Conservation (phyloP, 2,329 filamentous ascomycete genomes). For the Colletotrichum sp. region DNA sequence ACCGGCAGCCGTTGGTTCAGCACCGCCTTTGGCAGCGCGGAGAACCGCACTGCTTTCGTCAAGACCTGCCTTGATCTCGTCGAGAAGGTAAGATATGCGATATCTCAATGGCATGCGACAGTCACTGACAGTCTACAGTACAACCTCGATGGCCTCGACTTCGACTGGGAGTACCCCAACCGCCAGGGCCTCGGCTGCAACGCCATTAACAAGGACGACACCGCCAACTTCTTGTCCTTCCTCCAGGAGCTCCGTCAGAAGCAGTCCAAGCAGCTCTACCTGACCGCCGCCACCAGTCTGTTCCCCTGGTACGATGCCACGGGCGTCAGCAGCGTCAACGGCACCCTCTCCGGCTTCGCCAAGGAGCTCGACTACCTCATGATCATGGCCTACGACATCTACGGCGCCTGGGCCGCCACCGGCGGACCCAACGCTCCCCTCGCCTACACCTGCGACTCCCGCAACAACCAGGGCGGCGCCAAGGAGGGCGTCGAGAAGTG, state of each 20-base stretch:
- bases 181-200: slow-evolving; percentile 20
- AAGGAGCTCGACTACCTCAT: slow-evolving; percentile 14
- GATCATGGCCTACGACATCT: slow-evolving; percentile 20
- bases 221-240: slow-evolving; percentile 14
- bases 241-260: slow-evolving; percentile 17
- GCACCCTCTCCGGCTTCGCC: slow-evolving; percentile 1
- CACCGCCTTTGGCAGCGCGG: slow-evolving; percentile 1
- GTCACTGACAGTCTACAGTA: background rate
- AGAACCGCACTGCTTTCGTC: slow-evolving; percentile 26
- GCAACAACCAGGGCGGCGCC: slow-evolving; percentile 20
- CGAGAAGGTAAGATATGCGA: slow-evolving; percentile 1
- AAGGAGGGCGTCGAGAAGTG: slow-evolving; percentile 15
- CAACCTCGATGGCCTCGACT: slow-evolving; percentile 20
- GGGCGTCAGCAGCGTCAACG: background rate
- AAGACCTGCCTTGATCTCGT: slow-evolving; percentile 23
- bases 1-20: slow-evolving; percentile 14
- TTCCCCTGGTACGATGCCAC: slow-evolving; percentile 7
- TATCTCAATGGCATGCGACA: background rate
- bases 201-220: slow-evolving; percentile 10
- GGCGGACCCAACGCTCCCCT: slow-evolving; percentile 15
- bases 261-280: slow-evolving; percentile 16
- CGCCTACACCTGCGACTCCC: background rate
- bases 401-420: slow-evolving; percentile 11
- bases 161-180: slow-evolving; percentile 27
- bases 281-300: slow-evolving; percentile 11